phyloP scores from a whole-genome alignment of 768 basidiomycete genomes.

The Suillus clintonianus region DNA sequence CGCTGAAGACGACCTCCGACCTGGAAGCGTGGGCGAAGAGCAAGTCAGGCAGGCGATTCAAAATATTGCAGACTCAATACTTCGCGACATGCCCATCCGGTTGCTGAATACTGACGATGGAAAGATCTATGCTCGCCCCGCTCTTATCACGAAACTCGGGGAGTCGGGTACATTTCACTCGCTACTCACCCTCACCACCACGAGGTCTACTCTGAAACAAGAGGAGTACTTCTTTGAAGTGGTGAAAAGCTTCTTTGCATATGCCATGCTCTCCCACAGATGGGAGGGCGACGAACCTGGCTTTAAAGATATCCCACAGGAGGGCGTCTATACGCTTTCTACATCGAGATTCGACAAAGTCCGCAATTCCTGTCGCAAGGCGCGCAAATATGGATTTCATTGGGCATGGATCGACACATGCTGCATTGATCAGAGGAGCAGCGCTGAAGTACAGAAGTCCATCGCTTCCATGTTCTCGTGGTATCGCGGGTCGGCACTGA shows the following conservation, averaged over 20 bases:
- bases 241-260: constrained; percentile 23
- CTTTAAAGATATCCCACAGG: background rate
- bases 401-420: constrained; percentile 34
- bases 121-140: constrained; percentile 20
- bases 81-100: constrained; percentile 21
- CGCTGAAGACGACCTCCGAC: background rate
- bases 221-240: constrained; percentile 3
- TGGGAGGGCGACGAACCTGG: constrained; percentile 19
- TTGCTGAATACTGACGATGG: constrained; percentile 26
- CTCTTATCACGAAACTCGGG: constrained; percentile 16
- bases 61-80: background rate
- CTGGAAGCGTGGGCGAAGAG: background rate
- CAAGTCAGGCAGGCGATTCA: background rate
- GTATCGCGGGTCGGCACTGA: constrained; percentile 31
- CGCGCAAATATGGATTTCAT: constrained; percentile 16
- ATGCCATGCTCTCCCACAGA: constrained; percentile 29
- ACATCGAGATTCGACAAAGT: constrained; percentile 13
- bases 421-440: constrained; percentile 32
- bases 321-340: constrained; percentile 12
- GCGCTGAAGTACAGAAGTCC: constrained; percentile 31
- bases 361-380: constrained; percentile 21
- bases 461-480: constrained; percentile 35
- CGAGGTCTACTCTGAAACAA: background rate
- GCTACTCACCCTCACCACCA: constrained; percentile 3
- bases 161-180: constrained; percentile 9